Base-by-base conservation (phyloP, 495 filamentous ascomycete species). In the Xylaria venustula region DNA sequence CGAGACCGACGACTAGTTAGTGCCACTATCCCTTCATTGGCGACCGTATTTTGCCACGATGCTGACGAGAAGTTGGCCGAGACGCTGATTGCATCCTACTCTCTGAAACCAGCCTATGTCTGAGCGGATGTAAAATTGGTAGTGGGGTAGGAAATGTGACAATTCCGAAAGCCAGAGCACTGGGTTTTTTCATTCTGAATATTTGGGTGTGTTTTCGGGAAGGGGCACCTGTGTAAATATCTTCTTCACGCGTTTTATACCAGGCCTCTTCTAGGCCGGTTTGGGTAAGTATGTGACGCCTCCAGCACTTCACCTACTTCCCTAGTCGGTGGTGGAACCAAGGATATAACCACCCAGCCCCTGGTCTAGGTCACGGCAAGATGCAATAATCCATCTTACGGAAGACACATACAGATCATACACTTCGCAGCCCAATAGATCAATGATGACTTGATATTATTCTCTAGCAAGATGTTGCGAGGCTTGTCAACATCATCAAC, bases 101-200 rank as follows among this genome's bases (percentile, higher is more conserved):
- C 30, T 58, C 44, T 20, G 19, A 19, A 37, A 23, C 45, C 32
- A 40, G 53, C 41, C 28, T 44, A 45, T 44, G 14, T 30, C 25
- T 47, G 28, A 48, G 15, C 44, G 8, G 9, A 49, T 11, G 32
- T 48, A 36, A 37, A 30, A 40, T 40, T 19, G 40, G 7, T 36
- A 34, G 55, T 20, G 55, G 45, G 56, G 56, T 49, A 48, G 22
- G 14, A 20, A 8, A 40, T 25, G 23, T 51, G 46, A 59, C 22
- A 50, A 37, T 34, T 20, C 25, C 45, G 45, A 41, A 15, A 58
- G 47, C 26, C 22, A 41, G 36, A n/a, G 14, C 9, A 48, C 28
- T 25, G 30, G 34, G 11, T 28, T 32, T 42, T 42, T 50, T 26
- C 36, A 1, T 51, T 50, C 25, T 30, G 17, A 22, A 48, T 6